These are phyloP conservation scores for Carex kokanica DNA, from an alignment of 176 grass and related monocot genomes.

Conservation along the genomic window DNA sequence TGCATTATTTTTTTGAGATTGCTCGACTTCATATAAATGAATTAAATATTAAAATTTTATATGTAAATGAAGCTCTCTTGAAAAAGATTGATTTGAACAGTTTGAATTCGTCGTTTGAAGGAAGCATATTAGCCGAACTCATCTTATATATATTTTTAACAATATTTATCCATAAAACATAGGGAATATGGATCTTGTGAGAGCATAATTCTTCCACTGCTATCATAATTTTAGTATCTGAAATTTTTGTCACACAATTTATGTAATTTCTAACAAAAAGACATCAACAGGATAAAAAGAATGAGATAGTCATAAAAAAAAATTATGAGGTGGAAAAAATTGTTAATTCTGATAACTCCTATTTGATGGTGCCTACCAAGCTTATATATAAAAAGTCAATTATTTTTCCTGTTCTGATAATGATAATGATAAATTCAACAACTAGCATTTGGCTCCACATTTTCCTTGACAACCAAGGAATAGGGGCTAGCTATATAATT, in stretches of 20 bases:
- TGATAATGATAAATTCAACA: not conserved
- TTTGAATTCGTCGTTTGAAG: too few species aligned
- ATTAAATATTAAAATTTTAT: too few species aligned
- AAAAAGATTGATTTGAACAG: too few species aligned
- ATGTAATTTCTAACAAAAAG: not conserved
- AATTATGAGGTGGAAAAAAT: not conserved
- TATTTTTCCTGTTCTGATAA: not conserved
- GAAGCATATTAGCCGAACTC: too few species aligned
- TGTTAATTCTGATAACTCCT: not conserved
- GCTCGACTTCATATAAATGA: too few species aligned
- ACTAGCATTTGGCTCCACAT: constrained; percentile 8
- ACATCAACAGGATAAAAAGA: not conserved
- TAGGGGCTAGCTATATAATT: not conserved
- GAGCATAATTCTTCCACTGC: too few species aligned
- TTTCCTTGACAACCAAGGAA: not conserved
- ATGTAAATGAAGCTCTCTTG: too few species aligned
- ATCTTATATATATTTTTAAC: too few species aligned
- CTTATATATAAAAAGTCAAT: not conserved
- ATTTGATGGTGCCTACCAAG: not conserved
- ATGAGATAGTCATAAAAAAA: not conserved
- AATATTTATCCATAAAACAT: too few species aligned
- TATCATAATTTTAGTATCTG: not conserved
- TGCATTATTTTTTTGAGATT: too few species aligned
- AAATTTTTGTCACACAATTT: not conserved
- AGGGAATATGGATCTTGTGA: too few species aligned